Percentiles rank a stretch among this genome's conserved stretches.
Conservation (phyloP, 2,329 filamentous ascomycete genomes). For the Diplodia scrobiculata region DNA sequence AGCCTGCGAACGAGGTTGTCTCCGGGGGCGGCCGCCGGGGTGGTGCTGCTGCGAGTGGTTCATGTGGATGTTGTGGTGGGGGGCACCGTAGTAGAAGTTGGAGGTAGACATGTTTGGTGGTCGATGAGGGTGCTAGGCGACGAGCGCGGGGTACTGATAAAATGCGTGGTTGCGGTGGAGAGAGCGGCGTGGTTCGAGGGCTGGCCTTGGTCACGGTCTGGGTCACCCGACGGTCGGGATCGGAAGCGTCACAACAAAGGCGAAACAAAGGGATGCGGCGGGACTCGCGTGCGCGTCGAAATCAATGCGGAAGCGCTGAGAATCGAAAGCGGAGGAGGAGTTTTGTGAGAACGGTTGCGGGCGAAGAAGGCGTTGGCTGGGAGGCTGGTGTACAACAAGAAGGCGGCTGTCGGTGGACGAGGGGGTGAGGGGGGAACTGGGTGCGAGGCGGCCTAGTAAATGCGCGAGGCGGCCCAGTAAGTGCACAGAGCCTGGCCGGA, state of each 20-base stretch:
- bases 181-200: conserved; percentile 25
- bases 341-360: neutral
- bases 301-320: conserved; percentile 6
- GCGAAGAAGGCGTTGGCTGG: conserved; percentile 6
- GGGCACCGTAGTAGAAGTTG: conserved; percentile 52
- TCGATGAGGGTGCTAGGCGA: neutral
- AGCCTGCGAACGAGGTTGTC: conserved; percentile 77
- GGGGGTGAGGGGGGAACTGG: conserved; percentile 6
- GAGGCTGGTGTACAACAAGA: conserved; percentile 24
- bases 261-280: conserved; percentile 28
- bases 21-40: conserved; percentile 80
- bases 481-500: too few species aligned
- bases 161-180: conserved; percentile 19
- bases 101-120: conserved; percentile 25
- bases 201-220: conserved; percentile 3
- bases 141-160: conserved; percentile 11
- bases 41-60: conserved; percentile 69
- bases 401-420: conserved; percentile 21
- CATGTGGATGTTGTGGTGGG: conserved; percentile 54
- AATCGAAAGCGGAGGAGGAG: conserved; percentile 1
- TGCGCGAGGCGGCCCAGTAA: neutral
- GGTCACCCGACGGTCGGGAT: conserved; percentile 24
- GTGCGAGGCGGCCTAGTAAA: neutral
- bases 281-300: conserved; percentile 5
- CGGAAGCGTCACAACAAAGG: conserved; percentile 28